A percentile compares a stretch with the other conserved stretches of the same genome.
Conservation (phyloP, 108 stramenopile species). For the Discostella stelligeroides region DNA sequence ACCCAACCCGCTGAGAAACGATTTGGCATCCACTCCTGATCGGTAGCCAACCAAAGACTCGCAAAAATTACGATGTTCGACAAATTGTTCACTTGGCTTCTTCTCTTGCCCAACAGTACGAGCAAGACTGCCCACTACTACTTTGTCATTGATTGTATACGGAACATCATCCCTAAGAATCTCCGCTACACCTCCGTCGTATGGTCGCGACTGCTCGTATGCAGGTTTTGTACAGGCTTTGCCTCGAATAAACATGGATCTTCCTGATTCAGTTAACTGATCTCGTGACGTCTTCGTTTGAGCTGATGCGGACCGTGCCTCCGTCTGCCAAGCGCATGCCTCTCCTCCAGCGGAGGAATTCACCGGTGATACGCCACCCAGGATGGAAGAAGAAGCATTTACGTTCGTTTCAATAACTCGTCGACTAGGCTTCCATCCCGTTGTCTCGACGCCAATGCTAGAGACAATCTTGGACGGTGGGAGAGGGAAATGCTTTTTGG, state of each 20-base stretch:
- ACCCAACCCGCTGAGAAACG: constrained; percentile 18
- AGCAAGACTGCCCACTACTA: neutral
- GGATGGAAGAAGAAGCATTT: constrained; percentile 13
- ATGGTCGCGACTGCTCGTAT: constrained; percentile 22
- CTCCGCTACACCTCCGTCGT: constrained; percentile 23
- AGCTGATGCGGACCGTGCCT: constrained; percentile 42
- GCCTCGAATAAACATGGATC: constrained; percentile 43
- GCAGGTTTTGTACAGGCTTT: constrained; percentile 25
- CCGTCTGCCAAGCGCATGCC: constrained; percentile 47
- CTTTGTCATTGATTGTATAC: constrained; percentile 27
- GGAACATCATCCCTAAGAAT: constrained; percentile 36
- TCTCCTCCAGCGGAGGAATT: constrained; percentile 18
- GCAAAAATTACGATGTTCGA: neutral
- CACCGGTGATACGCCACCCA: constrained; percentile 33
- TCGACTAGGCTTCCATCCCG: constrained; percentile 25
- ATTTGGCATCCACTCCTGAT: neutral
- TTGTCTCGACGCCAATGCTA: constrained; percentile 15
- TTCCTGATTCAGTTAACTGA: constrained; percentile 48
- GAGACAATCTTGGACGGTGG: constrained; percentile 35
- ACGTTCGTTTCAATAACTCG: constrained; percentile 11
- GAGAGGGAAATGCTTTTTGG: constrained; percentile 35
- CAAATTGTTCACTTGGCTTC: neutral
- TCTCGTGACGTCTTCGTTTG: constrained; percentile 36
- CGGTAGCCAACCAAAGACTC: constrained; percentile 13
- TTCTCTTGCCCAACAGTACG: neutral